Evolutionary conservation across 1,284 basidiomycete genomes (phyloP), one percentile per base, ranked within the genome.

Genomic region (Xerocomus amazonicus): DNA sequence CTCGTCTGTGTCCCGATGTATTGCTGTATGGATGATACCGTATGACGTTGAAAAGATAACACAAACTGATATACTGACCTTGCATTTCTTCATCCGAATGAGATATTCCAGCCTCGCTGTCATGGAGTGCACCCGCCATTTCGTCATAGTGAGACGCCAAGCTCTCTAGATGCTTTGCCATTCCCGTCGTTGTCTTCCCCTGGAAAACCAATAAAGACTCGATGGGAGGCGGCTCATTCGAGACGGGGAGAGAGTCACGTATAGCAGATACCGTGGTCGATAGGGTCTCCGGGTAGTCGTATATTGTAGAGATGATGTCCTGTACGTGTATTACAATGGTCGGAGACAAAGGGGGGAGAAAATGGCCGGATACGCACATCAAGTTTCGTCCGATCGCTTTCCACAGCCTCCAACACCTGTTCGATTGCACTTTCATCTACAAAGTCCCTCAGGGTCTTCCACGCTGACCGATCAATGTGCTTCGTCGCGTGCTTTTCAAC

Each of bases 371-470:
- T 14, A 73, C 81, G 47, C 55, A 87, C 88, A 54, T 90, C 88
- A 29, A 90, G 70, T 32, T 70, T 71, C 52, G 70, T 73, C 34
- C 87, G 73, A 51, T 89, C 85, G 50, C 71, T 75, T 56, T 91
- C 89, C 47, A 90, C 79, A 2, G 73, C 74, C 47, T 90, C 88
- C 44, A 86, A 61, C 16, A 81, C 75, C 48, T 87, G 83, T 50
- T 91, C 88, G 38, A 91, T 83, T 9, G 80, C 83, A 31, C 81
- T 76, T 57, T 90, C 89, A 59, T 90, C 86, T 27, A 90, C 84
- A 66, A 91, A 91, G 61, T 90, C 87, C 29, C 89, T 75, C 39
- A 91, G 60, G 0, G 84, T 87, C 73, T 89, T 91, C 88, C 89
- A 91, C 39, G 70, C 73, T 35, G 71, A 74, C 50, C 81, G 71